A percentile compares a stretch with the other conserved stretches of the same genome.
Conservation (phyloP, 1,139 yeast genomes). For the Suhomyces terraborum region DNA sequence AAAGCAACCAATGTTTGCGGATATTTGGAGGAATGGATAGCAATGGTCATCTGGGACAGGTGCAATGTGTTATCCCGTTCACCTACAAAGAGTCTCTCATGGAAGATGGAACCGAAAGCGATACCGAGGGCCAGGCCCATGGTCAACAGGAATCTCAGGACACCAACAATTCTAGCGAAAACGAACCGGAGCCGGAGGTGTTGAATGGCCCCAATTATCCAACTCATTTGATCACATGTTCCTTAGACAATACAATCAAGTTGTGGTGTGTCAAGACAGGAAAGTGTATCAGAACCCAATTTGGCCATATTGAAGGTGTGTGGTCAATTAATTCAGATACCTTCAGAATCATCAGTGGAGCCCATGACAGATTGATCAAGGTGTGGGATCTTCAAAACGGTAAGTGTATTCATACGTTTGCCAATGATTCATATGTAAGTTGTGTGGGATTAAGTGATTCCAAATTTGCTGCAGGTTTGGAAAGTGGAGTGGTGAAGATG, state of each 20-base stretch:
- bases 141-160: not conserved
- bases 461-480: conserved; percentile 86
- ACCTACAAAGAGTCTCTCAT: conserved; percentile 57
- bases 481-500: conserved; percentile 80
- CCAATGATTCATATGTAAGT: conserved; percentile 72
- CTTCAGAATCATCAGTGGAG: conserved; percentile 89
- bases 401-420: conserved; percentile 88
- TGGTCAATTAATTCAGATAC: conserved; percentile 97
- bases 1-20: conserved; percentile 73
- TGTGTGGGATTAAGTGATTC: conserved; percentile 92
- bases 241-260: conserved; percentile 90
- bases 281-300: conserved; percentile 85
- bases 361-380: conserved; percentile 86
- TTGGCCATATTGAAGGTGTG: conserved; percentile 97
- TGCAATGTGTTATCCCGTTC: conserved; percentile 85
- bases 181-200: conserved; percentile 32
- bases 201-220: conserved; percentile 51
- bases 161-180: conserved; percentile 17
- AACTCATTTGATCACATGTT: conserved; percentile 81
- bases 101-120: conserved; percentile 40
- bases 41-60: conserved; percentile 80
- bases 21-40: conserved; percentile 76
- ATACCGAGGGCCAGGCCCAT: conserved; percentile 21
- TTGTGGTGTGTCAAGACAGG: conserved; percentile 90
- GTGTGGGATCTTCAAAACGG: conserved; percentile 97